These are phyloP conservation scores for Passiflora organensis DNA, from an alignment of 345 rosid species.

Conservation along the genomic window DNA sequence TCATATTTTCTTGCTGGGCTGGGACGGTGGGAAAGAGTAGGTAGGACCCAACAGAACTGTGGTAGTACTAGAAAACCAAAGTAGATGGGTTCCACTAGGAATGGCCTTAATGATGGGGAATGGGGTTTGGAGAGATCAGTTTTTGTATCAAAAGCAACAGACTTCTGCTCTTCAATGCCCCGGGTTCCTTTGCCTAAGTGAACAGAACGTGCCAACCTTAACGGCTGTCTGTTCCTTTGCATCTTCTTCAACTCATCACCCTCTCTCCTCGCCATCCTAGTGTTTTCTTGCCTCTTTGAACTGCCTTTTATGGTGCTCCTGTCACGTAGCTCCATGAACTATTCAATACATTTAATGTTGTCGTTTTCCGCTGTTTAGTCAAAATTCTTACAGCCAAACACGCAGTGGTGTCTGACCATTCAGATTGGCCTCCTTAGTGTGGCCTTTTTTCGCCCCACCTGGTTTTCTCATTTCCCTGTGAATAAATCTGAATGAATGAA, in stretches of 20 bases:
- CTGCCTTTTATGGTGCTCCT: neutral
- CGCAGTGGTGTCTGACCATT: slow-evolving; percentile 5
- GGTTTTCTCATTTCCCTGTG: slow-evolving; percentile 14
- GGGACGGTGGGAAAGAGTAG: neutral
- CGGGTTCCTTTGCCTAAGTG: too few relatives aligned
- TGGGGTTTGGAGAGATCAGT: neutral
- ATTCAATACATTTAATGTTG: neutral
- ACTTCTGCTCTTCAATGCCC: neutral
- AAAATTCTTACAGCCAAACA: slow-evolving; percentile 5
- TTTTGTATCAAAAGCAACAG: neutral
- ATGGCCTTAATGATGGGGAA: slow-evolving; percentile 1
- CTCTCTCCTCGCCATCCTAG: too few relatives aligned
- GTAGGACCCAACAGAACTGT: neutral
- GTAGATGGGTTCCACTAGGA: slow-evolving; percentile 3
- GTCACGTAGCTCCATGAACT: neutral
- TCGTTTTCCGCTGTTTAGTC: slow-evolving; percentile 15
- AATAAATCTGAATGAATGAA: slow-evolving; percentile 4
- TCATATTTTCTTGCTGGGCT: too few relatives aligned
- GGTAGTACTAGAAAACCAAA: too few relatives aligned
- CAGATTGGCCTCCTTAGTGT: neutral
- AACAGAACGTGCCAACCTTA: neutral
- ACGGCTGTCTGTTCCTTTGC: neutral
- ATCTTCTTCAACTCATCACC: neutral
- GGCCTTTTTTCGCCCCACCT: slow-evolving; percentile 6
- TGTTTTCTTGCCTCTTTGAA: neutral